Evolutionary conservation across 371 early-diverging fungal species (phyloP), one percentile per base, ranked within the genome.

Genomic region (Circinella minor): DNA sequence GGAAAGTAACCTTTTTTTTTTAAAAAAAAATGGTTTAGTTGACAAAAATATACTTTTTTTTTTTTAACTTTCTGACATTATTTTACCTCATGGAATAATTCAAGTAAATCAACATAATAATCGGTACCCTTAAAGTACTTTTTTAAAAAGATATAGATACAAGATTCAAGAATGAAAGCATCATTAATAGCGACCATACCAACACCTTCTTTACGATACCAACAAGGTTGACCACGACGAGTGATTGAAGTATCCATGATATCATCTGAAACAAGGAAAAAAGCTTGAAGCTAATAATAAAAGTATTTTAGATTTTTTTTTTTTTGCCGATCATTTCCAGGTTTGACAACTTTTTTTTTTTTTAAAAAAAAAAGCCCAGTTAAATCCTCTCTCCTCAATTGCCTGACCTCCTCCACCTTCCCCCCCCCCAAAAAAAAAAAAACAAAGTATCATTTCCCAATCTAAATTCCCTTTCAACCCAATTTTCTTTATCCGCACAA

Each of bases 221-320:
- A 98, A 79, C 98, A 97, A 48, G 96, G 96, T 77, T 95, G 94
- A 20, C 96, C 96, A 78, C 99, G 94, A 65, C 99, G 92, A 20
- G 96, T 96, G 70, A 91, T 88, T 64, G 97, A 97, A 54, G 86
- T 85, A 82, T 99, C 99, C 98, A 98, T 99, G 77, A 98, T 95
- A 80, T 99, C 99, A 84, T 99, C 99, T 47, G 96, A 87, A 46
- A 99, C 94, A 70, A 99, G 88, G 88, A 99, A 98, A 82, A 95
- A 96, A 34, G 96, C 97, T 89, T 99, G 99, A 59, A 99, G 90
- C 96, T 94, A 81, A 57, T n/a, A n/a, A 17, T 13, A 51, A 57
- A 34, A 34, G 1, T 57, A 17, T 5, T 5, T 57, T 57, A 27
- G n/a, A 51, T 14, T 15, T 13, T 34, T 57, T 57, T n/a, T n/a